A percentile compares a stretch with the other conserved stretches of the same genome.
Evolutionary conservation across 2,329 filamentous ascomycete genomes (phyloP).

Genomic region (Curvularia hawaiiensis): DNA sequence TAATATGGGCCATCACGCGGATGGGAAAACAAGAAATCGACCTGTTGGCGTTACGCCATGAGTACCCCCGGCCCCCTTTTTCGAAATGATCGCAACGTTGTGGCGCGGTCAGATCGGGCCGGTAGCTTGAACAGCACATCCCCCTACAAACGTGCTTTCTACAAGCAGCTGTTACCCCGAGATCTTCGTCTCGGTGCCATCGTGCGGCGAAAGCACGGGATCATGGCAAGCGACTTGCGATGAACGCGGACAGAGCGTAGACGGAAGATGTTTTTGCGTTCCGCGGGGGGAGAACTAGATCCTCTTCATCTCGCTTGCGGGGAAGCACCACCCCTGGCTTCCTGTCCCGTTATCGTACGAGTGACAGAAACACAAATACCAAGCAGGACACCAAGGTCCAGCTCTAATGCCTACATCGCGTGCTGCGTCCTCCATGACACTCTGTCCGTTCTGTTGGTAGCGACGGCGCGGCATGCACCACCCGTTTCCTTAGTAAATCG

Average conservation of each 20-base stretch:
- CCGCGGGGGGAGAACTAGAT: slow-evolving; percentile 10
- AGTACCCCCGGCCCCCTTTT: slow-evolving; percentile 14
- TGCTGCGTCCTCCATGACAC: slow-evolving; percentile 9
- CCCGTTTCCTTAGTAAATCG: slow-evolving; percentile 1
- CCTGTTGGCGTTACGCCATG: slow-evolving; percentile 1
- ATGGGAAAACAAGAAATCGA: background rate
- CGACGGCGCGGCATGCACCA: slow-evolving; percentile 8
- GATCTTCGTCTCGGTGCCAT: slow-evolving; percentile 7
- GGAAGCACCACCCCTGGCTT: slow-evolving; percentile 13
- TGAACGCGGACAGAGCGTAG: slow-evolving; percentile 12
- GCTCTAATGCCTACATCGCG: slow-evolving; percentile 10
- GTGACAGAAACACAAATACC: slow-evolving; percentile 10
- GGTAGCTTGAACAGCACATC: slow-evolving; percentile 7
- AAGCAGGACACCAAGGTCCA: slow-evolving; percentile 3
- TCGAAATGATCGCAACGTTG: slow-evolving; percentile 8
- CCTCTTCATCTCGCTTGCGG: slow-evolving; percentile 19
- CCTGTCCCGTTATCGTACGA: slow-evolving; percentile 12
- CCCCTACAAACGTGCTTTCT: slow-evolving; percentile 7
- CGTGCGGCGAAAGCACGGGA: slow-evolving; percentile 3
- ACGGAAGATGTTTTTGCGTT: background rate
- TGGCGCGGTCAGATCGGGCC: slow-evolving; percentile 16
- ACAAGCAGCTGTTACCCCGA: slow-evolving; percentile 9
- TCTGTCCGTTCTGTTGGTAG: slow-evolving; percentile 8
- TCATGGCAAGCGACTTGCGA: slow-evolving; percentile 7
- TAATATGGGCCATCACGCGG: background rate